These are phyloP conservation scores for Auriscalpium microsporum DNA, from an alignment of 768 basidiomycete species.

Conservation along the genomic window DNA sequence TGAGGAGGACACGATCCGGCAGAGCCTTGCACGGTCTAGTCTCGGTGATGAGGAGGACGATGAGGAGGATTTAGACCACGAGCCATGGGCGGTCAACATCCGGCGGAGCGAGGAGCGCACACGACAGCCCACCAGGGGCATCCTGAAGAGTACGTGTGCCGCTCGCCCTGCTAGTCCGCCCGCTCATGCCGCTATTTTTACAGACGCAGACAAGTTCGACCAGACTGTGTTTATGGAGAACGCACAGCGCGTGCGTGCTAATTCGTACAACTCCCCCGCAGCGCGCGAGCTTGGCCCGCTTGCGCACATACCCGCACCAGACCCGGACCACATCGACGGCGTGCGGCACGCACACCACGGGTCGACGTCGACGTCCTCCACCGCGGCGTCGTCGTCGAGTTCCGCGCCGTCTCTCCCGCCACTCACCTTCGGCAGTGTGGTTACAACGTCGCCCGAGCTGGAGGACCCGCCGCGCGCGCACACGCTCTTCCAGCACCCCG, in stretches of 20 bases:
- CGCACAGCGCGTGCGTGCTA: conserved; percentile 58
- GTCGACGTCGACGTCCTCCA: conserved; percentile 27
- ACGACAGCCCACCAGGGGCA: conserved; percentile 66
- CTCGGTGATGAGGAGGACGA: conserved; percentile 44
- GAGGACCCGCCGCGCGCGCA: conserved; percentile 35
- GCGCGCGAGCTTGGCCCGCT: conserved; percentile 62
- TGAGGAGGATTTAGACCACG: conserved; percentile 48
- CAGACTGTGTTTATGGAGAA: conserved; percentile 48
- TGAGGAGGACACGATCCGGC: conserved; percentile 71
- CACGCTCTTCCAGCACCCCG: conserved; percentile 67
- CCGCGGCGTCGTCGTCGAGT: conserved; percentile 6
- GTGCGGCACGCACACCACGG: conserved; percentile 61
- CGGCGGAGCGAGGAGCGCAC: conserved; percentile 65
- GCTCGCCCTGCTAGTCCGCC: conserved; percentile 9
- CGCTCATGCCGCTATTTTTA: not conserved
- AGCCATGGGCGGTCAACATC: conserved; percentile 72
- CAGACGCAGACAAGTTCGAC: conserved; percentile 62
- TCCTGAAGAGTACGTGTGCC: conserved; percentile 65
- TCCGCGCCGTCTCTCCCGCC: conserved; percentile 38
- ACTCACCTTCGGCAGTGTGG: conserved; percentile 45
- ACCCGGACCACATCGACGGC: conserved; percentile 84
- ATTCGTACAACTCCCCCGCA: conserved; percentile 61
- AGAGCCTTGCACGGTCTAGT: conserved; percentile 41
- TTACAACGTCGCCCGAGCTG: conserved; percentile 27
- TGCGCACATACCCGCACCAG: conserved; percentile 73